phyloP scores from a whole-genome alignment of 2,329 filamentous ascomycete species.

The Tricladium varicosporioides region DNA sequence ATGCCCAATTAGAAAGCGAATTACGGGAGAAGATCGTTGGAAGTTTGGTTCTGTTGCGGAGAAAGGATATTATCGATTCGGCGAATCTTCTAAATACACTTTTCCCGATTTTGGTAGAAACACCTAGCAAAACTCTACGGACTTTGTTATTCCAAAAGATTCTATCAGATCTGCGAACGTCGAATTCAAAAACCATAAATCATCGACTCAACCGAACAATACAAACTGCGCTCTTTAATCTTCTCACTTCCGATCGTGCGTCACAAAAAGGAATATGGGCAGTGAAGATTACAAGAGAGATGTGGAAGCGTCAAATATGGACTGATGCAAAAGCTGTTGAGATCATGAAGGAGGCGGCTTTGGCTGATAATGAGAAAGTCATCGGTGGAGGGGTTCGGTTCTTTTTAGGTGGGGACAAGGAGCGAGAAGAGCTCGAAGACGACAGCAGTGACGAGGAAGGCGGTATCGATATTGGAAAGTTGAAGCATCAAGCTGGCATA shows the following conservation, averaged over 20 bases:
- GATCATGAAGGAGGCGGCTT: slow-evolving; percentile 91
- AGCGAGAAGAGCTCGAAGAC: slow-evolving; percentile 89
- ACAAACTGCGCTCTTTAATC: slow-evolving; percentile 89
- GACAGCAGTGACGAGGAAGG: slow-evolving; percentile 85
- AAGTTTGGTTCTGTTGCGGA: slow-evolving; percentile 79
- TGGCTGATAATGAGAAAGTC: slow-evolving; percentile 92
- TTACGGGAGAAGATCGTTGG: slow-evolving; percentile 92
- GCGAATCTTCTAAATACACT: slow-evolving; percentile 79
- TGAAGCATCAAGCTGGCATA: slow-evolving; percentile 83
- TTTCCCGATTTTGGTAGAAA: slow-evolving; percentile 92
- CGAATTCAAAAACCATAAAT: slow-evolving; percentile 84
- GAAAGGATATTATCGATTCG: slow-evolving; percentile 91
- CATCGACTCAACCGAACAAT: slow-evolving; percentile 91
- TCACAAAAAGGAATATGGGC: slow-evolving; percentile 92
- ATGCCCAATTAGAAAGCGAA: slow-evolving; percentile 78
- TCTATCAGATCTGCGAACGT: slow-evolving; percentile 81
- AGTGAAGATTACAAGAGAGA: slow-evolving; percentile 88
- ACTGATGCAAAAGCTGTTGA: slow-evolving; percentile 93
- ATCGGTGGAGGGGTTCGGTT: slow-evolving; percentile 84
- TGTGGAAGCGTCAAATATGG: slow-evolving; percentile 98
- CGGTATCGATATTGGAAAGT: slow-evolving; percentile 73
- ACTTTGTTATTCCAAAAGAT: slow-evolving; percentile 87
- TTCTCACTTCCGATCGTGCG: slow-evolving; percentile 80
- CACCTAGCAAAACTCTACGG: slow-evolving; percentile 85
- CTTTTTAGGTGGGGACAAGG: slow-evolving; percentile 94